phyloP scores from a whole-genome alignment of 75 land plant genomes.

The Isoetes taiwanensis region DNA sequence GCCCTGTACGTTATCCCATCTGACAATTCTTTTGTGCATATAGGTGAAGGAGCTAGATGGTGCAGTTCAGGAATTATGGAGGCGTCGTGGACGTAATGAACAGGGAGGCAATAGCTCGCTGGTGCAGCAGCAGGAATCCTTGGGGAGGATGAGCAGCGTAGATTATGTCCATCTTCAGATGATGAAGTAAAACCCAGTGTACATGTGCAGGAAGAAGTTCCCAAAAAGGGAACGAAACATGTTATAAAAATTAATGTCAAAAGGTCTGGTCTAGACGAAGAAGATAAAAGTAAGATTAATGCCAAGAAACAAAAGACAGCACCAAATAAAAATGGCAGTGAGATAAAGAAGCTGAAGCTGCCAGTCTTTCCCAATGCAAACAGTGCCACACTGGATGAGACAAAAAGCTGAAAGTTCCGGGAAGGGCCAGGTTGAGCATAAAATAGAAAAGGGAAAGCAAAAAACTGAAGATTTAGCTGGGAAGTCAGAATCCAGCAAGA shows the following conservation, averaged over 20 bases:
- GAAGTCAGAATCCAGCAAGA: no score
- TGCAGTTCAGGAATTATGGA: conserved; percentile 88
- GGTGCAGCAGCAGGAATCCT: conserved; percentile 81
- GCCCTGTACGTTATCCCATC: background rate
- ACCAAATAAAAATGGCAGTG: no score
- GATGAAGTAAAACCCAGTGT: conserved; percentile 36
- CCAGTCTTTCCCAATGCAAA: no score
- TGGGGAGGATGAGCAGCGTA: conserved; percentile 51
- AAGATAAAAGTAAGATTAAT: background rate
- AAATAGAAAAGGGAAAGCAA: no score
- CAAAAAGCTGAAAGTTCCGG: no score
- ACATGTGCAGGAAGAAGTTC: background rate
- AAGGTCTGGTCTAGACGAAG: background rate
- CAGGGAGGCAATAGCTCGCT: conserved; percentile 41
- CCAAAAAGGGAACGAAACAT: conserved; percentile 14
- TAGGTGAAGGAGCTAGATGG: conserved; percentile 72
- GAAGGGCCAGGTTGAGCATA: no score
- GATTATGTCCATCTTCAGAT: conserved; percentile 69
- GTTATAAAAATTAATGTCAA: conserved; percentile 10
- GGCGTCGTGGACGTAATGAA: conserved; percentile 59
- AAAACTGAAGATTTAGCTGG: no score
- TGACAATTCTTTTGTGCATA: background rate
- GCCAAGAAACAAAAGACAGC: no score
- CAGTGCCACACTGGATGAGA: no score
- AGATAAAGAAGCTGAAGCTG: no score